A percentile compares a stretch with the other conserved stretches of the same genome.
phyloP scores from a whole-genome alignment of 768 basidiomycete genomes.

The Lactarius hengduanensis region DNA sequence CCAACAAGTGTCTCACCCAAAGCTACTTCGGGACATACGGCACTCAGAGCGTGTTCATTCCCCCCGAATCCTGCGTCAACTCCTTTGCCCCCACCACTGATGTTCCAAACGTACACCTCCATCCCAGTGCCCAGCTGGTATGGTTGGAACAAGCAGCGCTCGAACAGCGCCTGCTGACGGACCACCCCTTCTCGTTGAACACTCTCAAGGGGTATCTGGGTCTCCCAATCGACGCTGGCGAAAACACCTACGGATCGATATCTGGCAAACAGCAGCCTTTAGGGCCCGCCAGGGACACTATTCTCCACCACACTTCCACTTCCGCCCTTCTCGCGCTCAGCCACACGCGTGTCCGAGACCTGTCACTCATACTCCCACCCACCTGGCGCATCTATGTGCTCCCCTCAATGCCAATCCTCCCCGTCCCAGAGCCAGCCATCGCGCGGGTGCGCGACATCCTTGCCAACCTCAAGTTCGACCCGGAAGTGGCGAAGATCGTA shows the following conservation, averaged over 20 bases:
- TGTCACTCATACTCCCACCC: constrained; percentile 66
- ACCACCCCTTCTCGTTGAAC: constrained; percentile 13
- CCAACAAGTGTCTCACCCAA: constrained; percentile 45
- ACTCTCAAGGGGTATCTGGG: constrained; percentile 17
- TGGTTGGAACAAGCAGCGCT: constrained; percentile 48
- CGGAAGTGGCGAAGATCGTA: constrained; percentile 64
- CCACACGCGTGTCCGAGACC: constrained; percentile 39
- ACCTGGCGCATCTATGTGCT: constrained; percentile 72
- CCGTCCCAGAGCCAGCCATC: constrained; percentile 57
- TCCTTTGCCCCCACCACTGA: constrained; percentile 1
- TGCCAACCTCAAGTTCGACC: constrained; percentile 59
- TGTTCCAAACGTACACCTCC: constrained; percentile 26
- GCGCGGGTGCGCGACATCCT: constrained; percentile 59
- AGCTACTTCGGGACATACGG: constrained; percentile 59
- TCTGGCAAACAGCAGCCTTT: constrained; percentile 15
- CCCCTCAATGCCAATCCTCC: constrained; percentile 48
- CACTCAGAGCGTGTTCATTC: constrained; percentile 50
- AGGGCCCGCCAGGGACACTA: constrained; percentile 30
- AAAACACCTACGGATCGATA: constrained; percentile 5
- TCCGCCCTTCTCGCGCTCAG: constrained; percentile 54
- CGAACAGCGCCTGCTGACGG: constrained; percentile 38
- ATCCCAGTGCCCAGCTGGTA: constrained; percentile 33
- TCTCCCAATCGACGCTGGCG: constrained; percentile 22
- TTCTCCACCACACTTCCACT: constrained; percentile 45
- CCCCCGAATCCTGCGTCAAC: constrained; percentile 43